Evolutionary conservation across 2,329 filamentous ascomycete genomes (phyloP), one percentile per base, ranked within the genome.

Genomic region (Lomentospora prolificans): DNA sequence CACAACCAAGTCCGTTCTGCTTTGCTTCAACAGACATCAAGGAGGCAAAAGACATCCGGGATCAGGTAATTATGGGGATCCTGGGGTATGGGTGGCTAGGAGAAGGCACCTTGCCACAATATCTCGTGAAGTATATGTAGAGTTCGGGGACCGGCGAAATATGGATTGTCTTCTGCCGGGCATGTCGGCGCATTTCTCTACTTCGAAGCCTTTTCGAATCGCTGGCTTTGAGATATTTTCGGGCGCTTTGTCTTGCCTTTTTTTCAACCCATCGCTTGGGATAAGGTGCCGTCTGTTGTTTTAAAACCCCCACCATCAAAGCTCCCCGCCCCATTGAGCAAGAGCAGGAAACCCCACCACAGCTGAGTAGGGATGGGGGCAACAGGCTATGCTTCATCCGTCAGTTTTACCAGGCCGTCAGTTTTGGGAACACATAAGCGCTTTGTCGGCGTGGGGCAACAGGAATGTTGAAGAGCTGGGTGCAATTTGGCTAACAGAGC

Each of bases 251-350:
- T 25, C 44, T 48, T 17, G 44, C 44, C 22, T 2, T 24, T 22
- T 22, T 12, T 48, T n/a, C 19, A 19, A 19, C 41, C n/a, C 41
- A 48, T 48, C 41, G 22, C 17, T 48, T 10, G 44, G 44, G 14
- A n/a, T 7, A 48, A 48, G 17, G 10, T 48, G 44, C 44, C 22
- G 44, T 25, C 22, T 48, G 17, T 19, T 48, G 44, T 14, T 10
- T 33, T 6, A 10, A 22, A 48, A 48, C 44, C 44, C 44, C 44
- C 44, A 48, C 44, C 44, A 48, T 48, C 44, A 48, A 48, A 48
- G 44, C 44, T 48, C 44, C 44, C 44, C 44, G 44, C 44, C 22
- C 44, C 22, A 17, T 22, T 48, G 2, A 22, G 44, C 17, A 27
- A 48, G n/a, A 22, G 22, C 6, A 33, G 12, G 30, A 33, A 48